A percentile compares a stretch with the other conserved stretches of the same genome.
These are phyloP conservation scores for Forsythia suspensa DNA, from an alignment of 257 asterid species.

Conservation along the genomic window DNA sequence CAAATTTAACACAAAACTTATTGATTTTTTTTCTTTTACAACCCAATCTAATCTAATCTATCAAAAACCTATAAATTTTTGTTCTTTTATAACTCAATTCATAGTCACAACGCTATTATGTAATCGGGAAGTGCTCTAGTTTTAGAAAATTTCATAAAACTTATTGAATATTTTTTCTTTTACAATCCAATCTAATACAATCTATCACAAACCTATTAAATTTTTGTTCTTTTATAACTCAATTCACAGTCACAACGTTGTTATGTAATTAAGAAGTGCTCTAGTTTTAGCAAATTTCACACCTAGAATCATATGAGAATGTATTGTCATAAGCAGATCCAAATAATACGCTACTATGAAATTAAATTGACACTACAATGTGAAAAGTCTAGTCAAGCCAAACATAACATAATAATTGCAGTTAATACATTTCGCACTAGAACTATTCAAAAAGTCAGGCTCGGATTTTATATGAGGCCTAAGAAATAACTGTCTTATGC, in stretches of 20 bases:
- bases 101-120: neutral
- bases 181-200: too few species aligned
- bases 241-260: neutral
- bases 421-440: neutral
- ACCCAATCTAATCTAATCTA: too few species aligned
- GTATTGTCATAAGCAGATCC: neutral
- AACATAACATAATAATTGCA: neutral
- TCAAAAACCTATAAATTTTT: too few species aligned
- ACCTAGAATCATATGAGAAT: too few species aligned
- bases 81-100: neutral
- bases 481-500: too few species aligned
- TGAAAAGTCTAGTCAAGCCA: neutral
- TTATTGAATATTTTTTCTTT: too few species aligned
- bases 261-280: neutral
- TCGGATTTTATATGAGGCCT: too few species aligned
- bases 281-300: neutral
- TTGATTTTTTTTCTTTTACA: too few species aligned
- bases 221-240: neutral
- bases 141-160: neutral
- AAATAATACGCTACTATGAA: neutral
- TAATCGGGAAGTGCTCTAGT: neutral
- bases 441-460: too few species aligned
- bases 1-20: too few species aligned
- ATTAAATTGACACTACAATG: slow-evolving; percentile 10
- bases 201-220: too few species aligned